Evolutionary conservation across 1,139 yeast species (phyloP), one percentile per base, ranked within the genome.

Genomic region (Pichia sp.): DNA sequence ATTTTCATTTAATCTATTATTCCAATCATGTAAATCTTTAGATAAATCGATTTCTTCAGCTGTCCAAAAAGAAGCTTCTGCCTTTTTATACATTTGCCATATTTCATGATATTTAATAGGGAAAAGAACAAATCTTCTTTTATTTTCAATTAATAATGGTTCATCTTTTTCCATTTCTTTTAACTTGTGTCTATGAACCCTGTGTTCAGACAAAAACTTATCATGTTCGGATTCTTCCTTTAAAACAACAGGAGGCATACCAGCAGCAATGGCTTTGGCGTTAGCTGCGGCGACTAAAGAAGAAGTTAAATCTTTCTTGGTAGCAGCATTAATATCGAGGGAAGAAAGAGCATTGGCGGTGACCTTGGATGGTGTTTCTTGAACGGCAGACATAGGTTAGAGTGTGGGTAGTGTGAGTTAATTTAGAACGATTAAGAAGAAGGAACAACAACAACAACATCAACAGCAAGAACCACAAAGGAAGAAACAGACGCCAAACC

Each of bases 51-150:
- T 88, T 70, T 91, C 99, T 71, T 91, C 99, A 42, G 98, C 96
- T 39, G 98, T 91, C 99, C 99, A 91, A 76, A 91, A 91, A 11
- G 96, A 87, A 20, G 98, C 97, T 72, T 91, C 98, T 33, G 97
- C 96, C 69, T 89, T 88, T 73, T 91, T 91, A 70, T 91, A 91
- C 76, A 94, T 91, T 65, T 89, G 95, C 97, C 98, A 91, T 60
- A 93, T 85, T 69, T 91, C 97, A 63, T 89, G 93, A 70, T 88
- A 93, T 68, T 86, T 85, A 68, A 91, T 88, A 51, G 99, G 99
- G 80, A 91, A 93, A 56, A 91, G 71, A 42, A 91, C 98, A 61
- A 88, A 91, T 61, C 98, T 80, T 61, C 79, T 79, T 54, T 76
- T 78, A 76, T 93, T 91, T 68, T 91, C 97, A 47, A 65, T 64